Conservation (phyloP, 2,329 filamentous ascomycete species). For the Xylariomycetidae sp. region DNA sequence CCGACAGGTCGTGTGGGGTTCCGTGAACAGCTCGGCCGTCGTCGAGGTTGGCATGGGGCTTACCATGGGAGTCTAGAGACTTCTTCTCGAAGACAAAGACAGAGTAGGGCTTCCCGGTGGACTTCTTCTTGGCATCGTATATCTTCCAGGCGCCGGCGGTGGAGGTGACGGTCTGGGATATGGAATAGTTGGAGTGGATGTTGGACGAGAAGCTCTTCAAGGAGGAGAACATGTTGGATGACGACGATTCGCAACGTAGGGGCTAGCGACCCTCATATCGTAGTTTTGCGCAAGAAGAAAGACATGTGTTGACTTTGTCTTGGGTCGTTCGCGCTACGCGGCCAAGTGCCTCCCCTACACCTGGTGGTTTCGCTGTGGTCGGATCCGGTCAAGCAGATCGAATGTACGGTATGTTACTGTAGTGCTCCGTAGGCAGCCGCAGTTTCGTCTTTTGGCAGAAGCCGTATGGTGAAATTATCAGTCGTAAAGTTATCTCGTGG, state of each 20-base stretch:
- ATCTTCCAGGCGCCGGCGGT: constrained; percentile 94
- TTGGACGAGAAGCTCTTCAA: constrained; percentile 92
- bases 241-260: constrained; percentile 8
- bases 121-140: constrained; percentile 95
- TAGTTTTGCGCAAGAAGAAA: constrained; percentile 11
- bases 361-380: too few species aligned
- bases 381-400: too few species aligned
- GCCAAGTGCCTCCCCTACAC: too few species aligned
- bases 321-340: too few species aligned
- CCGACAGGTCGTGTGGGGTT: too few species aligned
- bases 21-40: too few species aligned
- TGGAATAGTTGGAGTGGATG: constrained; percentile 85
- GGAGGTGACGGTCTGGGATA: constrained; percentile 71
- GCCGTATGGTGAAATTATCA: too few species aligned
- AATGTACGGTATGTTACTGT: too few species aligned
- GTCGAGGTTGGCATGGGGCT: background rate
- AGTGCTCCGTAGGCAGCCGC: too few species aligned
- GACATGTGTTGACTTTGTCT: constrained; percentile 15
- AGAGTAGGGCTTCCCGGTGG: constrained; percentile 80
- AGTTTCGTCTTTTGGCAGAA: too few species aligned
- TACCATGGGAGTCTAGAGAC: constrained; percentile 63
- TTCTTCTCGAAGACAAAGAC: constrained; percentile 95
- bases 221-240: constrained; percentile 76
- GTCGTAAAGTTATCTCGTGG: too few species aligned
- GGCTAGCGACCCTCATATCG: constrained; percentile 22